Conservation (phyloP, 495 filamentous ascomycete genomes). For the Aspergillus heteromorphus region DNA sequence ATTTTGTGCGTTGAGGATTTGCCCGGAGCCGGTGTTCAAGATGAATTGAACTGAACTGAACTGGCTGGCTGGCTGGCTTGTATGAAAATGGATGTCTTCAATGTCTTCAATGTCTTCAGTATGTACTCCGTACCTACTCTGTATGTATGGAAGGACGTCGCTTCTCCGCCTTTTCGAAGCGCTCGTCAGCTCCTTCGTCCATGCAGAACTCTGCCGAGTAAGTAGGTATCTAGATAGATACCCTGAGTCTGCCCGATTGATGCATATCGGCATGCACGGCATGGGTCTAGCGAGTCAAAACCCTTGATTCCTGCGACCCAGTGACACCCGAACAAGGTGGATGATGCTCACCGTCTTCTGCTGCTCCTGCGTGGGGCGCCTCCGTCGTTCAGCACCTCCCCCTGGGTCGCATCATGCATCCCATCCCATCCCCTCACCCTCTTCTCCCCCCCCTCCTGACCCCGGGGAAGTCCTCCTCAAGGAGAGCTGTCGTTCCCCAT, state of each 20-base stretch:
- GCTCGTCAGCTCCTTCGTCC: not conserved
- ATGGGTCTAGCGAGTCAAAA: conserved; percentile 3
- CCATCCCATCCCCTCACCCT: not conserved
- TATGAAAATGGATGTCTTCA: too few species aligned
- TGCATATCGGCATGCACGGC: conserved; percentile 2
- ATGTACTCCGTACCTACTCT: too few species aligned
- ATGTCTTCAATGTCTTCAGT: too few species aligned
- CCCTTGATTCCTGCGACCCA: conserved; percentile 11
- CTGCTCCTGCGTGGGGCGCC: conserved; percentile 9
- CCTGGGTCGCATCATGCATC: conserved; percentile 12
- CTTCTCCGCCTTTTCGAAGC: conserved; percentile 6
- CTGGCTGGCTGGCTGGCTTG: too few species aligned
- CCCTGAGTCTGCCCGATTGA: not conserved
- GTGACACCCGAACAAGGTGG: conserved; percentile 1
- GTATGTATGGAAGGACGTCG: not conserved
- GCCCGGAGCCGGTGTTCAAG: too few species aligned
- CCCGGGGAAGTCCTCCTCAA: not conserved
- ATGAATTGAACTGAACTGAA: too few species aligned
- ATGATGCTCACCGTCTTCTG: conserved; percentile 14
- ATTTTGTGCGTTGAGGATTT: too few species aligned
- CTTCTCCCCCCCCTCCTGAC: not conserved
- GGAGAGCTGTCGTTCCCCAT: not conserved
- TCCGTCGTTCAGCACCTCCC: not conserved
- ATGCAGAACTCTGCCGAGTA: conserved; percentile 2
- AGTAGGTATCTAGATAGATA: too few species aligned